Evolutionary conservation across 352 stramenopile species (phyloP).

Genomic region (Chrysophaeum taylorii): DNA sequence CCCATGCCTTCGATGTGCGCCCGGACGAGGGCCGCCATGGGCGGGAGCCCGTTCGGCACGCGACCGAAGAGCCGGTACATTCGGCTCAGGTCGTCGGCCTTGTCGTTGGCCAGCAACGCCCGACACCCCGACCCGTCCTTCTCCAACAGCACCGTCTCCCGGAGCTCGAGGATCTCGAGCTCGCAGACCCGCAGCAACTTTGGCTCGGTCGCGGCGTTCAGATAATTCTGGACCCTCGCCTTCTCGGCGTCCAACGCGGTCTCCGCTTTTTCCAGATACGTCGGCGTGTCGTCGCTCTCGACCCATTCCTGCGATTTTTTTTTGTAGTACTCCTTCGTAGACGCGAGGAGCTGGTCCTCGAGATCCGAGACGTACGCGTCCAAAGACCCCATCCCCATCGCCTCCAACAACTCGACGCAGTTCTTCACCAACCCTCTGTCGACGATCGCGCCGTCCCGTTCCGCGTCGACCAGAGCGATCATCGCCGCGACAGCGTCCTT

Average conservation of each 20-base stretch:
- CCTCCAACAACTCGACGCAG: constrained; percentile 94
- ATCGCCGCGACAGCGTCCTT: constrained; percentile 63
- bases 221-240: constrained; percentile 80
- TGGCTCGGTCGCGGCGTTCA: constrained; percentile 85
- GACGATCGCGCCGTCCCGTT: constrained; percentile 91
- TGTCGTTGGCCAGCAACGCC: constrained; percentile 89
- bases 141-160: constrained; percentile 90
- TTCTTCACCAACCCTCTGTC: constrained; percentile 89
- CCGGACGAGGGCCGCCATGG: constrained; percentile 89
- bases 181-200: constrained; percentile 87
- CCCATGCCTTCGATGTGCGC: constrained; percentile 77
- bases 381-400: constrained; percentile 81
- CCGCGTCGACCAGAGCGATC: constrained; percentile 90
- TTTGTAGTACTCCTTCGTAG: constrained; percentile 86
- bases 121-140: constrained; percentile 92
- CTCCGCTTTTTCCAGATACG: constrained; percentile 92
- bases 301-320: constrained; percentile 95
- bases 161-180: constrained; percentile 80
- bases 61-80: constrained; percentile 96
- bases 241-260: constrained; percentile 61
- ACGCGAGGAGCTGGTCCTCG: constrained; percentile 80
- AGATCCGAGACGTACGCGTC: constrained; percentile 92
- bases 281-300: constrained; percentile 85
- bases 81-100: constrained; percentile 85
- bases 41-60: constrained; percentile 86